Base-by-base conservation (phyloP, 129 eudicot species). In the Flaveria brownii region DNA sequence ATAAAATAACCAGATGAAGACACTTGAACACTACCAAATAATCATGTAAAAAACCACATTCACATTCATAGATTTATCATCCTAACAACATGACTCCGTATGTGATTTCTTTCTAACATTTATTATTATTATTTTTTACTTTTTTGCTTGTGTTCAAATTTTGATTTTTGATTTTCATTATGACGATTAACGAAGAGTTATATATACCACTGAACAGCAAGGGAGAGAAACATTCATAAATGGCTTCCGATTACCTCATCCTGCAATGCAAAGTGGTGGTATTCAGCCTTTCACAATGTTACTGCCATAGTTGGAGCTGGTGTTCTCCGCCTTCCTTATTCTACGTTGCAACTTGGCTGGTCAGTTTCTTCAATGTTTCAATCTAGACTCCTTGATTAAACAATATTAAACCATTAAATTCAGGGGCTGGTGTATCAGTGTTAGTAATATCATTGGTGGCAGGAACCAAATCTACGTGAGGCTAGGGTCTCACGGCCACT, bases 271-370 rank as follows among this genome's bases (percentile, higher is more conserved):
- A 85, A 85, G 52, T 85, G 89, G 87, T 85, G 89, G 89, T 80
- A 82, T 66, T 82, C 89, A 2, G 82, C 92, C 47, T 82, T 82
- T 51, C 89, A 87, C 85, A 87, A 85, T 68, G 89, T 87, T 26
- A 85, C 88, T 25, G 86, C 88, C 70, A 80, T 86, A 85, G 87
- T 83, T 75, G 89, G 89, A 41, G 88, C 86, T n/a, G 87, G 87
- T 17, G 82, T 87, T 28, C 86, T 87, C 72, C 62, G 91, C 17
- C 89, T 87, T 51, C 92, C 92, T 50, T 87, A 85, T 70, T 89
- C 92, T 46, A 80, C 82, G 92, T 80, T 89, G 7, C 78, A 85
- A 41, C 85, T 87, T 18, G 89, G 89, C 64, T 88, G 92, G 89
- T 88, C 47, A 72, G 73, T 72, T 67, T 9, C 33, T 54, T 79